Evolutionary conservation across 192 early-diverging fungal species (phyloP).

Genomic region (Phlyctochytrium arcticum): DNA sequence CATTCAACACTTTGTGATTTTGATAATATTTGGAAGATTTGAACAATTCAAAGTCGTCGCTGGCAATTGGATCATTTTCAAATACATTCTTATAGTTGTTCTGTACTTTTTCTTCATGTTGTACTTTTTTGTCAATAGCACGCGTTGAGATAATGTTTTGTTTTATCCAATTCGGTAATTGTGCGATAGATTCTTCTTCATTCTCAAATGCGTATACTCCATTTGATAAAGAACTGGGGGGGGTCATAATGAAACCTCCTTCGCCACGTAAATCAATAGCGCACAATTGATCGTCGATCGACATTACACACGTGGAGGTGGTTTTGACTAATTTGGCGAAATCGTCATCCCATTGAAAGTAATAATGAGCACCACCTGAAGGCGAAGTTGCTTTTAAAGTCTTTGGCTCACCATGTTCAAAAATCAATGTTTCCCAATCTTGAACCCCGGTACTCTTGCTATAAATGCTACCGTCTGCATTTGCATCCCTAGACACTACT

Average conservation of each 20-base stretch:
- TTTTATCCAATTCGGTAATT: conserved; percentile 7
- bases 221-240: background rate
- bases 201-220: conserved; percentile 5
- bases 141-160: background rate
- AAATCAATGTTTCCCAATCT: background rate
- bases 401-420: background rate
- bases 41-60: conserved; percentile 11
- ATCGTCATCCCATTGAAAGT: conserved; percentile 11
- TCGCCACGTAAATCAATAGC: conserved; percentile 14
- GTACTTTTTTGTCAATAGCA: background rate
- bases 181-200: background rate
- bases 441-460: background rate
- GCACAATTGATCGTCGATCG: conserved; percentile 9
- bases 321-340: conserved; percentile 4
- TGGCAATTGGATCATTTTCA: background rate
- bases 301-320: conserved; percentile 6
- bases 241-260: conserved; percentile 4
- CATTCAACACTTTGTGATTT: background rate
- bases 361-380: conserved; percentile 13
- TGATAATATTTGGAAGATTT: background rate
- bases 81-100: background rate
- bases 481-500: background rate
- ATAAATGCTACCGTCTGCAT: background rate
- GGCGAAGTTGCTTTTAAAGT: conserved; percentile 10
- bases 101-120: background rate